Evolutionary conservation across 208 protist species (phyloP), one percentile per base, ranked within the genome.

Genomic region (Sergeia podlipaevii): DNA sequence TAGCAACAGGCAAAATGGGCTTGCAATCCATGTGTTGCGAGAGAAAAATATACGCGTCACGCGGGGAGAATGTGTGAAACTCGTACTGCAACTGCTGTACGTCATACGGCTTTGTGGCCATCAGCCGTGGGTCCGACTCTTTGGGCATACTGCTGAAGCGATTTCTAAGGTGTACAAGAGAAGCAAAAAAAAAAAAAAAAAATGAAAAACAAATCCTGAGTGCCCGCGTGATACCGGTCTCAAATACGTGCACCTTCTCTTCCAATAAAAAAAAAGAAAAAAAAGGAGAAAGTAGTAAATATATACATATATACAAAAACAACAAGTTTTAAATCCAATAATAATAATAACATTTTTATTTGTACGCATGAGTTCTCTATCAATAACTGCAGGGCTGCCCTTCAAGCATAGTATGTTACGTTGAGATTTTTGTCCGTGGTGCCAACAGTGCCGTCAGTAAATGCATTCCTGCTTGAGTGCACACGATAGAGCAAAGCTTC

Each of bases 11-110:
- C 13, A 50, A 29, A 6, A 78, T 76, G 0, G 71, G 57, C 7
- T 53, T 64, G 63, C 67, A 83, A 29, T 72, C 54, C 8, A 48
- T 24, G 5, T 60, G 64, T 6, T 66, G 28, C 36, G 76, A 91
- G 4, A 87, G 48, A n/a, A 47, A 51, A 20, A 23, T 38, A 62
- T 91, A 91, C 8, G 74, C 69, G 28, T 75, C 77, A 1, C 67
- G 54, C 6, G 74, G 83, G 2, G 79, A 77, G 17, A 53, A 41
- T 23, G 50, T 63, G 27, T 56, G 76, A 42, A 77, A 85, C 37
- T 74, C 67, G 2, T 47, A 39, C 46, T 84, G 80, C 18, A 78
- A 54, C 43, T 65, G 57, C 13, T 50, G 46, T 6, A 77, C 70
- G 38, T 77, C 61, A 39, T 82, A 85, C 43, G 65, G 63, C 50